phyloP scores from a whole-genome alignment of 2,329 filamentous ascomycete species.

The Aspergillus ochraceus region DNA sequence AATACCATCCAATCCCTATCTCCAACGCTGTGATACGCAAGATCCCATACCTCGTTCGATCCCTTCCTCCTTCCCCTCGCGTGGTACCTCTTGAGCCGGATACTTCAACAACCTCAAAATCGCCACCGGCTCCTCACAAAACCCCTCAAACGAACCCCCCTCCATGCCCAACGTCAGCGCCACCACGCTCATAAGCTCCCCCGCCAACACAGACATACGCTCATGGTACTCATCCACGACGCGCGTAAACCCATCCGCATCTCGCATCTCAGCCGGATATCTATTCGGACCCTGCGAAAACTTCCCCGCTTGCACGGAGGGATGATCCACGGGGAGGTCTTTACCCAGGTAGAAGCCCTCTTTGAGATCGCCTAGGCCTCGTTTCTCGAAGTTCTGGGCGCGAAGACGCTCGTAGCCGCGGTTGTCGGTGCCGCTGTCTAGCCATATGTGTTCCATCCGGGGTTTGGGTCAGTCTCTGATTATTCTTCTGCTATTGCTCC shows the following conservation, averaged over 20 bases:
- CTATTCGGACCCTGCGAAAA: conserved; percentile 25
- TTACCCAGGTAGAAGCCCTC: conserved; percentile 30
- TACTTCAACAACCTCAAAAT: conserved; percentile 29
- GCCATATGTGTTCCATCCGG: neutral
- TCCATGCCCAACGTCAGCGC: conserved; percentile 17
- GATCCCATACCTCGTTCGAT: conserved; percentile 16
- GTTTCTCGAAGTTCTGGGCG: conserved; percentile 26
- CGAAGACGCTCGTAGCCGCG: conserved; percentile 29
- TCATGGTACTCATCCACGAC: conserved; percentile 11
- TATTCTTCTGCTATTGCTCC: no score
- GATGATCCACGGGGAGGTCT: conserved; percentile 18
- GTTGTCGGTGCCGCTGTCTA: conserved; percentile 1
- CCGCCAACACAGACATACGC: conserved; percentile 17
- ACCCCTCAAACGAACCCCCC: conserved; percentile 21
- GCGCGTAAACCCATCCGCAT: conserved; percentile 3
- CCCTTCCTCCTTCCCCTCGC: conserved; percentile 5
- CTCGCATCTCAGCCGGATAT: conserved; percentile 7
- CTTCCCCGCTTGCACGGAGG: conserved; percentile 12
- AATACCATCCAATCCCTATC: neutral
- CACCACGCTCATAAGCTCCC: conserved; percentile 17
- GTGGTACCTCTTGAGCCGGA: conserved; percentile 24
- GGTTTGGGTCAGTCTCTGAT: no score
- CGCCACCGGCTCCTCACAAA: conserved; percentile 26
- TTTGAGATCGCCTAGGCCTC: conserved; percentile 27
- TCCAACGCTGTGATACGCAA: no score